phyloP scores from a whole-genome alignment of 2,329 filamentous ascomycete genomes.

The Fusarium palustre region DNA sequence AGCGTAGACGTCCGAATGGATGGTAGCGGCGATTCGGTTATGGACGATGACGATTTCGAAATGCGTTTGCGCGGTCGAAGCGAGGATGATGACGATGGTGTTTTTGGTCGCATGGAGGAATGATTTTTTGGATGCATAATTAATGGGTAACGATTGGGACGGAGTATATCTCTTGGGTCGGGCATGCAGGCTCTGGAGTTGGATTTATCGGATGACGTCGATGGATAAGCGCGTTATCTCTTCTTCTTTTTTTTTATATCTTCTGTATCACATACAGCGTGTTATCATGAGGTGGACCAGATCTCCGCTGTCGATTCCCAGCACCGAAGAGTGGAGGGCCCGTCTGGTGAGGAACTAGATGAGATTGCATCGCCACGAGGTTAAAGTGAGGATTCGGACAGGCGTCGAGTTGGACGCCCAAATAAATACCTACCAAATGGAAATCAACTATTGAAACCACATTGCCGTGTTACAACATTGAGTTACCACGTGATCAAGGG shows the following conservation, averaged over 20 bases:
- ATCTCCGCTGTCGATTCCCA: slow-evolving; percentile 72
- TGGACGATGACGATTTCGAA: slow-evolving; percentile 76
- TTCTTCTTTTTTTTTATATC: slow-evolving; percentile 60
- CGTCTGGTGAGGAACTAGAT: slow-evolving; percentile 48
- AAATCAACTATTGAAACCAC: slow-evolving; percentile 45
- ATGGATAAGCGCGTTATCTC: slow-evolving; percentile 54
- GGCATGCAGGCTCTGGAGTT: slow-evolving; percentile 50
- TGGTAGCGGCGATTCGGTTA: slow-evolving; percentile 71
- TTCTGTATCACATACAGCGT: slow-evolving; percentile 62
- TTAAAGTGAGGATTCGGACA: slow-evolving; percentile 75
- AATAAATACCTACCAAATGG: slow-evolving; percentile 54
- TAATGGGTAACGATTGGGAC: slow-evolving; percentile 43
- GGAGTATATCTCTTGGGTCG: slow-evolving; percentile 48
- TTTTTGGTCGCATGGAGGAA: slow-evolving; percentile 97
- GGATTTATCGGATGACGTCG: slow-evolving; percentile 52
- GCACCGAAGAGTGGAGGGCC: slow-evolving; percentile 75
- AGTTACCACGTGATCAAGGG: slow-evolving; percentile 6
- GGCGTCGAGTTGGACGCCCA: slow-evolving; percentile 71
- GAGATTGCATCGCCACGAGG: slow-evolving; percentile 70
- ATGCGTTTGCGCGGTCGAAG: slow-evolving; percentile 71
- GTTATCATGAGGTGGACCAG: slow-evolving; percentile 61
- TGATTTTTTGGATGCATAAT: slow-evolving; percentile 57
- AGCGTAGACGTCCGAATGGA: slow-evolving; percentile 75
- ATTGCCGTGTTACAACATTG: slow-evolving; percentile 19
- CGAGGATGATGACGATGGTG: slow-evolving; percentile 93